A percentile compares a stretch with the other conserved stretches of the same genome.
Conservation (phyloP, 169 alveolate genomes). For the Babesia sp. region DNA sequence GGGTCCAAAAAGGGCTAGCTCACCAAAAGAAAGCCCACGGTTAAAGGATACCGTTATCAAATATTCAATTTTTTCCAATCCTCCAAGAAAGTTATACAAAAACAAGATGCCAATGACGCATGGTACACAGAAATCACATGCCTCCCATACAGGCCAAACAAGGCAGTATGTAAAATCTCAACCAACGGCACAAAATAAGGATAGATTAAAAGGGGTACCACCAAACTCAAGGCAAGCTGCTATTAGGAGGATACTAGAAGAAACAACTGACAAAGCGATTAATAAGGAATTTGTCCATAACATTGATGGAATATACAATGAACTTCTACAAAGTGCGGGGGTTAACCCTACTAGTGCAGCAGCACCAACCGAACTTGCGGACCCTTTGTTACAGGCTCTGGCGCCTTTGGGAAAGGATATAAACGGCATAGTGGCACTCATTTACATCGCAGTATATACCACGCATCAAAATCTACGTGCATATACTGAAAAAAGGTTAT, state of each 20-base stretch:
- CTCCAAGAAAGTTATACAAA: too few relatives aligned
- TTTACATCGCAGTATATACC: slow-evolving; percentile 17
- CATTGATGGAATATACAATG: slow-evolving; percentile 14
- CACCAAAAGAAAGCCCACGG: background rate
- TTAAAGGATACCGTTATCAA: slow-evolving; percentile 1
- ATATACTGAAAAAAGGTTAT: slow-evolving; percentile 26
- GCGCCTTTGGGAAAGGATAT: slow-evolving; percentile 14
- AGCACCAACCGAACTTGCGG: slow-evolving; percentile 23
- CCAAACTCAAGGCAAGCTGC: slow-evolving; percentile 23
- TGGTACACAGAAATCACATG: slow-evolving; percentile 9
- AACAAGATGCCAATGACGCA: slow-evolving; percentile 19
- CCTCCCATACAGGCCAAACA: slow-evolving; percentile 19
- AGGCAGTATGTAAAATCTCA: background rate
- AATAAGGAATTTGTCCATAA: slow-evolving; percentile 21
- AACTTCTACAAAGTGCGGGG: slow-evolving; percentile 6
- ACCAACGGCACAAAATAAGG: slow-evolving; percentile 8
- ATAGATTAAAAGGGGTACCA: slow-evolving; percentile 2
- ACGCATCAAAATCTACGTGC: background rate
- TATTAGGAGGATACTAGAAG: slow-evolving; percentile 9
- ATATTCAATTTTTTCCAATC: background rate
- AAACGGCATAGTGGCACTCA: slow-evolving; percentile 12
- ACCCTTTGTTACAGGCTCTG: slow-evolving; percentile 1
- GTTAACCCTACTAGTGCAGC: slow-evolving; percentile 7
- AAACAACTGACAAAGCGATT: slow-evolving; percentile 1
- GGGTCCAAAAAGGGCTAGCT: background rate